phyloP scores from a whole-genome alignment of 1,284 basidiomycete genomes.

The Tausonia pullulans region DNA sequence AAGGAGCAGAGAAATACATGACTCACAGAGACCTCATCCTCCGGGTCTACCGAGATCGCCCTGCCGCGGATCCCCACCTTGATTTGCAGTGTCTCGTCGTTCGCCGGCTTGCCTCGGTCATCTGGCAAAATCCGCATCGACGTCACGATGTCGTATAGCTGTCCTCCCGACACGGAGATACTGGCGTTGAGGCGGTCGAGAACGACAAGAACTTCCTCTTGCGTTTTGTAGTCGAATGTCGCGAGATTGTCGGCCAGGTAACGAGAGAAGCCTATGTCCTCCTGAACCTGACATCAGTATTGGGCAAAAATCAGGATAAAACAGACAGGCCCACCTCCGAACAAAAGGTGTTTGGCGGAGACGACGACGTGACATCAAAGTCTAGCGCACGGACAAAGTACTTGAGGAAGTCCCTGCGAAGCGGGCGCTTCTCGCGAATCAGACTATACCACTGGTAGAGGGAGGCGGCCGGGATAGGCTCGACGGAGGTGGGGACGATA shows the following conservation, averaged over 20 bases:
- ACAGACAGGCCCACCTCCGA: neutral
- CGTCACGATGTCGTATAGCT: slow-evolving; percentile 45
- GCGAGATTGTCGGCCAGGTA: slow-evolving; percentile 93
- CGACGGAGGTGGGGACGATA: slow-evolving; percentile 3
- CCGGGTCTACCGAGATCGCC: slow-evolving; percentile 18
- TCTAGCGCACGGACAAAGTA: slow-evolving; percentile 62
- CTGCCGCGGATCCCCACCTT: slow-evolving; percentile 16
- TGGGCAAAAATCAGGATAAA: neutral
- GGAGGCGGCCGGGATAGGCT: slow-evolving; percentile 48
- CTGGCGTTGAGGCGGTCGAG: slow-evolving; percentile 68
- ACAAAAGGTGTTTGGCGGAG: slow-evolving; percentile 25
- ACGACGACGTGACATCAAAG: slow-evolving; percentile 40
- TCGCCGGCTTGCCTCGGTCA: neutral
- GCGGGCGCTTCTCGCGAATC: slow-evolving; percentile 73
- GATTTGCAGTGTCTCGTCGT: neutral
- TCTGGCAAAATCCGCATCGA: slow-evolving; percentile 16
- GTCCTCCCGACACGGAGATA: slow-evolving; percentile 73
- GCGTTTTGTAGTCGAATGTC: slow-evolving; percentile 81
- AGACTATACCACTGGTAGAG: slow-evolving; percentile 84
- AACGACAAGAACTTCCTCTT: slow-evolving; percentile 81
- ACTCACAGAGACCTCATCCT: slow-evolving; percentile 15
- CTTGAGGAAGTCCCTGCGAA: slow-evolving; percentile 75
- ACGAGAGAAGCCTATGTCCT: slow-evolving; percentile 67
- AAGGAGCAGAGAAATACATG: too few species aligned
- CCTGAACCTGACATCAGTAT: slow-evolving; percentile 37